Conservation (phyloP, 257 asterid genomes). For the Thymus mandschuricus region DNA sequence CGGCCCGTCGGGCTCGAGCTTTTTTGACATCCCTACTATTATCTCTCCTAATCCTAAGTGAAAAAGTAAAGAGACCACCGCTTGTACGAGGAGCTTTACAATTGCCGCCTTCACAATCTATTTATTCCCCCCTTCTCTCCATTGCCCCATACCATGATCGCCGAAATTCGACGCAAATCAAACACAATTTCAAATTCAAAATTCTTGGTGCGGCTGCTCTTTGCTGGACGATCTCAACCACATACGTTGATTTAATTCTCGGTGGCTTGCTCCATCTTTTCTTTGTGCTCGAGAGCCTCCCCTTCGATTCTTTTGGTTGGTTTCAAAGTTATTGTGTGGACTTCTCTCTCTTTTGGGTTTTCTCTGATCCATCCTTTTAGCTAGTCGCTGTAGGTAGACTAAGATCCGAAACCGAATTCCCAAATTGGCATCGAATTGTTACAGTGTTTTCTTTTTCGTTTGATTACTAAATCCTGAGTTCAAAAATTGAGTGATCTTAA, state of each 20-base stretch:
- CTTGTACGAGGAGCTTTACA: constrained; percentile 5
- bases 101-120: constrained; percentile 41
- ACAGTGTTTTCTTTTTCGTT: background rate
- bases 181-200: constrained; percentile 8
- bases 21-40: too few relatives aligned
- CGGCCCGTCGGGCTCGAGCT: too few relatives aligned
- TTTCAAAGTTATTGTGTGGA: constrained; percentile 2
- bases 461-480: constrained; percentile 8
- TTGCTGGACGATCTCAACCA: constrained; percentile 2
- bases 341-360: constrained; percentile 17
- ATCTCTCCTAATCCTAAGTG: too few relatives aligned
- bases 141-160: constrained; percentile 7
- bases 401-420: constrained; percentile 34
- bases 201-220: background rate
- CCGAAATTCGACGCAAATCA: background rate
- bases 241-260: background rate
- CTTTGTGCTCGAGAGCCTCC: background rate
- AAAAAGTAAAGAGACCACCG: background rate
- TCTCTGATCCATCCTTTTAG: constrained; percentile 33
- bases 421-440: constrained; percentile 1
- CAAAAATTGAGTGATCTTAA: background rate
- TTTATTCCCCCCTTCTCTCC: background rate
- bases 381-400: constrained; percentile 20
- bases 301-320: background rate
- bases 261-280: background rate